Conservation (phyloP, 495 filamentous ascomycete species). For the Penicillium desertorum region DNA sequence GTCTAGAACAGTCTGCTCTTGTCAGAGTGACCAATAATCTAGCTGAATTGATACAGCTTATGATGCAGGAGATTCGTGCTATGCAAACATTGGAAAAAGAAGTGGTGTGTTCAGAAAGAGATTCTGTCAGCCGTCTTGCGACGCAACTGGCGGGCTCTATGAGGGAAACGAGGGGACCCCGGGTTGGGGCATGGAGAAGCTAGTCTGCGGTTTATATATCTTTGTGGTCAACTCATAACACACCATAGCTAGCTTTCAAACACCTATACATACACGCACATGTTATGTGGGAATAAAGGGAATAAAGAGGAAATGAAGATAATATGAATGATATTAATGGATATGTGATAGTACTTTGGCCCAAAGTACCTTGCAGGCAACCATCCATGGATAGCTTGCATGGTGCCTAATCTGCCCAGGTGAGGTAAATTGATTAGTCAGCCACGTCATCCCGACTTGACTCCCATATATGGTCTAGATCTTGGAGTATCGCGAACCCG, state of each 20-base stretch:
- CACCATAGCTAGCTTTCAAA: background rate
- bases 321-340: background rate
- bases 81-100: constrained; percentile 46
- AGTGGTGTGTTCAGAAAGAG: constrained; percentile 39
- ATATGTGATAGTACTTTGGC: background rate
- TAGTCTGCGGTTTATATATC: constrained; percentile 3
- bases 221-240: background rate
- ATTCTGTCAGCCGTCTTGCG: constrained; percentile 37
- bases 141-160: constrained; percentile 26
- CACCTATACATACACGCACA: background rate
- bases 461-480: constrained; percentile 2
- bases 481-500: background rate
- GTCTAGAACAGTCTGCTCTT: constrained; percentile 36
- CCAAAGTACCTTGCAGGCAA: background rate
- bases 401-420: constrained; percentile 1
- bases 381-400: background rate
- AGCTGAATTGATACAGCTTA: constrained; percentile 35
- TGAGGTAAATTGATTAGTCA: constrained; percentile 5
- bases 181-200: constrained; percentile 28
- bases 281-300: background rate
- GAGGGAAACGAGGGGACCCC: constrained; percentile 12
- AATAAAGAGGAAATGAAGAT: background rate
- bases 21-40: constrained; percentile 31
- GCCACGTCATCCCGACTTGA: background rate
- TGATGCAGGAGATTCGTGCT: constrained; percentile 45